Base-by-base conservation (phyloP, 257 asterid species). In the Forsythia suspensa region DNA sequence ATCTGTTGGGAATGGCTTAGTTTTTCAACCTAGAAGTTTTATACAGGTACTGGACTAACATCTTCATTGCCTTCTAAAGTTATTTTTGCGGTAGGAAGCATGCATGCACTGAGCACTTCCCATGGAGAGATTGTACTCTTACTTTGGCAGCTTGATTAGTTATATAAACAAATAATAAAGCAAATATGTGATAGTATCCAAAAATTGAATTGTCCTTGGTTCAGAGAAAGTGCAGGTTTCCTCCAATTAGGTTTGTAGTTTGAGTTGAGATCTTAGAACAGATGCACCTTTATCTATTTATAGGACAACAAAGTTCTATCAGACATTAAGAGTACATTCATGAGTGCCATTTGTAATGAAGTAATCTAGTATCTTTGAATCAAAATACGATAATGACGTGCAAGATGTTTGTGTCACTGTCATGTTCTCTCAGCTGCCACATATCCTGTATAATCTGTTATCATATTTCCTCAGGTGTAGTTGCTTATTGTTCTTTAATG, bases 91-190 rank as follows among this genome's bases (percentile, higher is more conserved):
- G 43, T 34, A 66, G 44, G 57, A 77, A 69, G 71, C 61, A 48
- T 48, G 69, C 73, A 37, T 29, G 69, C 21, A 52, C 67, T 55
- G 71, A 61, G 46, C 57, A 73, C 81, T 84, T 46, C 69, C 61
- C 76, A 16, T 34, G 72, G 74, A 61, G 13, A 24, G 34, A 57
- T 41, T 41, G 11, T 51, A 77, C 59, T 39, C 39, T 42, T 77
- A 42, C 16, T 42, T 21, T 75, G 57, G 70, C 24, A 9, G 29
- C 57, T 41, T 8, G 8, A 63, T 24, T 11, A 63, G 5, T 8
- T 24, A 24, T 9, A 61, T 21, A 63, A 51, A 59, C 37, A 59
- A 59, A 59, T 9, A 21, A 59, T 51, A 51, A 57, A 57, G 66
- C 34, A 57, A 57, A 57, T 18, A 57, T n/a, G 66, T n/a, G 66